These are phyloP conservation scores for Pichia kluyveri DNA, from an alignment of 805 yeast species.

Conservation along the genomic window DNA sequence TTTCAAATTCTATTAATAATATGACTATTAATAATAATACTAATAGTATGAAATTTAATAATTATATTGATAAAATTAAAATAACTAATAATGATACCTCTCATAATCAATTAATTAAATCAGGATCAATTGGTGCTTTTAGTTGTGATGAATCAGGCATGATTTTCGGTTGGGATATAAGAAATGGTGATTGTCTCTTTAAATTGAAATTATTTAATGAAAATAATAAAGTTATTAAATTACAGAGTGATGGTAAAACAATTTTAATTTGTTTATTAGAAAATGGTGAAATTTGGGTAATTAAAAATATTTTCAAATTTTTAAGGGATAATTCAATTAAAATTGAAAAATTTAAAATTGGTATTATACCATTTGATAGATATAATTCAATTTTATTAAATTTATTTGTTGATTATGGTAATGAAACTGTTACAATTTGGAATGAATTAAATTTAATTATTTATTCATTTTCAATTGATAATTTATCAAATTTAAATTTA, in stretches of 20 bases:
- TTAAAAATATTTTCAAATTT: slow-evolving; percentile 13
- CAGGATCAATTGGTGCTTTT: slow-evolving; percentile 22
- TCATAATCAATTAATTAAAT: slow-evolving; percentile 18
- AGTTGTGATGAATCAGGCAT: slow-evolving; percentile 24
- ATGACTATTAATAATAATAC: neutral
- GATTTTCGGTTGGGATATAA: slow-evolving; percentile 26
- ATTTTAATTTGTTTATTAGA: slow-evolving; percentile 16
- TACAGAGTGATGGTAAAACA: slow-evolving; percentile 24
- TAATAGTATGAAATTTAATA: neutral
- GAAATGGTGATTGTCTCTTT: slow-evolving; percentile 9
- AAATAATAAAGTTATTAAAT: slow-evolving; percentile 10
- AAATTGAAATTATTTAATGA: neutral
- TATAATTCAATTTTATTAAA: neutral
- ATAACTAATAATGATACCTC: neutral
- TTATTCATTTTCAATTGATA: slow-evolving; percentile 11
- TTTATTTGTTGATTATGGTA: slow-evolving; percentile 26
- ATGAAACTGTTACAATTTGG: slow-evolving; percentile 17
- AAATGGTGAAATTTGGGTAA: slow-evolving; percentile 17
- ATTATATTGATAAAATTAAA: neutral
- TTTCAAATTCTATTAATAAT: neutral
- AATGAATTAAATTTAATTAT: slow-evolving; percentile 14
- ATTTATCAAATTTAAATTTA: neutral
- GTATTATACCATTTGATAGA: neutral
- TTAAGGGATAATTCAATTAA: slow-evolving; percentile 6
- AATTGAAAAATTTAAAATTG: slow-evolving; percentile 4